Percentiles rank a stretch among this genome's conserved stretches.
phyloP scores from a whole-genome alignment of 2,329 filamentous ascomycete species.

The Pyricularia pennisetigena region DNA sequence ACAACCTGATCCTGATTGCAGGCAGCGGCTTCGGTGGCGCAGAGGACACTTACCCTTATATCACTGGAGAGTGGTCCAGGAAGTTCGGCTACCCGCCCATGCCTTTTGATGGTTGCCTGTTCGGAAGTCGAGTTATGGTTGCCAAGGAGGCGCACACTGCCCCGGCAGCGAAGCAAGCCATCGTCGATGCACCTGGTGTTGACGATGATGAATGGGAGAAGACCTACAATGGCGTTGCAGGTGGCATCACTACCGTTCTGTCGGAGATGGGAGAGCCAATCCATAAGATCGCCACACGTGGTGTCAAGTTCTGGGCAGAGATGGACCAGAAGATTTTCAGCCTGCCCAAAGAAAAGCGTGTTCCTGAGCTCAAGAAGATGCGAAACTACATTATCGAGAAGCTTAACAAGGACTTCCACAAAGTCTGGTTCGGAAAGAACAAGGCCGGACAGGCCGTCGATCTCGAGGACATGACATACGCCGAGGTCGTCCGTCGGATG shows the following conservation, averaged over 20 bases:
- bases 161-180: conserved; percentile 78
- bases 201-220: conserved; percentile 82
- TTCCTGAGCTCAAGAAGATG: conserved; percentile 79
- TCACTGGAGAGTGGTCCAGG: conserved; percentile 82
- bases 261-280: conserved; percentile 99
- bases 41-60: conserved; percentile 85
- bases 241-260: conserved; percentile 89
- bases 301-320: conserved; percentile 94
- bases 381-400: conserved; percentile 90
- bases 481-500: conserved; percentile 76
- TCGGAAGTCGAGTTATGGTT: conserved; percentile 91
- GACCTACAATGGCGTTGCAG: conserved; percentile 83
- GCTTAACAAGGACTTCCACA: conserved; percentile 92
- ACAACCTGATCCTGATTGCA: conserved; percentile 82
- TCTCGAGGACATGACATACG: conserved; percentile 92
- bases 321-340: conserved; percentile 99
- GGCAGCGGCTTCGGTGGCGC: conserved; percentile 87
- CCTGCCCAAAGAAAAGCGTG: conserved; percentile 87
- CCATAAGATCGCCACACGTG: conserved; percentile 94
- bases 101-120: conserved; percentile 88
- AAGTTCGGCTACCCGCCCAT: conserved; percentile 82
- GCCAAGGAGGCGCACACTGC: conserved; percentile 88
- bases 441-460: conserved; percentile 71
- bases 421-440: conserved; percentile 92
- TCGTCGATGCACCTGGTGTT: conserved; percentile 74